Evolutionary conservation across 2,329 filamentous ascomycete genomes (phyloP), one percentile per base, ranked within the genome.

Genomic region (Pestalotiopsis fici): DNA sequence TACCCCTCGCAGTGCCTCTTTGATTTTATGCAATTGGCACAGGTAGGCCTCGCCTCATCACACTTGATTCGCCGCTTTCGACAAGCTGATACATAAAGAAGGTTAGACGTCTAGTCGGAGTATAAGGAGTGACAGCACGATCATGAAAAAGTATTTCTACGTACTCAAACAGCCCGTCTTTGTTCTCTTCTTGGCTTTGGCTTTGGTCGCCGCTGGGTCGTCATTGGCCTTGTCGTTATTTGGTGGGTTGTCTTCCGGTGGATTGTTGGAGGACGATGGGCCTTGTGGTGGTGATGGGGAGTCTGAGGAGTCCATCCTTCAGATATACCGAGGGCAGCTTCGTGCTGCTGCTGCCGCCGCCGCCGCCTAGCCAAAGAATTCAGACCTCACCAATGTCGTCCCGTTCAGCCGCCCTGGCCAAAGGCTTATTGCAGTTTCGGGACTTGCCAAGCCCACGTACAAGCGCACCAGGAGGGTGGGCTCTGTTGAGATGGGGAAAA

Each of bases 21-120:
- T 21, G 93, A 95, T 76, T 95, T 96, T 81, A 92, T 89, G 80
- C 93, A 97, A 76, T 97, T 97, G 75, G 87, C 90, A 80, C 93
- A 96, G 31, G 87, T 91, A 28, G 93, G 93, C 62, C 91, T 88
- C 74, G 94, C 93, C 78, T 98, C 96, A 69, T 96, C 96, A 79
- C 96, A 99, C 81, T 98, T 99, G 80, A 99, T 98, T 70, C 96
- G 92, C 65, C 96, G 91, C 81, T 93, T 95, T 70, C 96, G 92
- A 81, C 96, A 99, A 67, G 96, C 93, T 95, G 71, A 7, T 50
- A 9, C 6, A 23, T 50, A 9, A 7, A 69, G 64, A 71, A 68
- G 66, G 59, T 76, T 59, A 69, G 61, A 67, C 60, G 64, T 39
- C 61, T 60, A 25, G 50, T 63, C 35, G 5, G n/a, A 50, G 12